Conservation (phyloP, 345 rosid species). For the Lepidium sativum region DNA sequence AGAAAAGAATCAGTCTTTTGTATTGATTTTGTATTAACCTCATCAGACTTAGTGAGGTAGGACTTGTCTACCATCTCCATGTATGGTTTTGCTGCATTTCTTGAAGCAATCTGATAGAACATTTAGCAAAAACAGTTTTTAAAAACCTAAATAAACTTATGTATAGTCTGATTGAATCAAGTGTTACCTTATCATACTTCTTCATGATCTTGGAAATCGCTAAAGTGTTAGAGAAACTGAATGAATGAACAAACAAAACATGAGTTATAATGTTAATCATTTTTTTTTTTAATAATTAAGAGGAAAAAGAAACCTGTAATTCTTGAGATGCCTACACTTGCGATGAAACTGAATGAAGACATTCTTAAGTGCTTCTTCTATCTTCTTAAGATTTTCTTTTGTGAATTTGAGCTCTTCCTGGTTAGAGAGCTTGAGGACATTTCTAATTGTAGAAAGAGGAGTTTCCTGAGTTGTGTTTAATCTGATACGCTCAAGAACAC, state of each 20-base stretch:
- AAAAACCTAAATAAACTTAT: background rate
- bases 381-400: slow-evolving; percentile 36
- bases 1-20: background rate
- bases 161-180: background rate
- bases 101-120: slow-evolving; percentile 27
- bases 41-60: slow-evolving; percentile 34
- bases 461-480: slow-evolving; percentile 42
- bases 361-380: slow-evolving; percentile 27
- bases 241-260: background rate
- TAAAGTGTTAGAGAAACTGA: slow-evolving; percentile 35
- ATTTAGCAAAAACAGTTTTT: background rate
- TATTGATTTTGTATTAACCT: slow-evolving; percentile 18
- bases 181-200: slow-evolving; percentile 45
- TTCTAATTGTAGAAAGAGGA: slow-evolving; percentile 51
- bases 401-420: slow-evolving; percentile 32
- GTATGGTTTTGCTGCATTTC: slow-evolving; percentile 32
- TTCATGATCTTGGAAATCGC: slow-evolving; percentile 43
- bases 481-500: slow-evolving; percentile 42
- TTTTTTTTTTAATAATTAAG: background rate
- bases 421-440: slow-evolving; percentile 36
- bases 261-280: background rate
- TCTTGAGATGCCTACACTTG: slow-evolving; percentile 37
- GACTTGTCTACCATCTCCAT: slow-evolving; percentile 42
- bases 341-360: slow-evolving; percentile 36
- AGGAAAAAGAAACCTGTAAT: slow-evolving; percentile 25